Conservation (phyloP, 352 stramenopile genomes). For the Sclerospora graminicola region DNA sequence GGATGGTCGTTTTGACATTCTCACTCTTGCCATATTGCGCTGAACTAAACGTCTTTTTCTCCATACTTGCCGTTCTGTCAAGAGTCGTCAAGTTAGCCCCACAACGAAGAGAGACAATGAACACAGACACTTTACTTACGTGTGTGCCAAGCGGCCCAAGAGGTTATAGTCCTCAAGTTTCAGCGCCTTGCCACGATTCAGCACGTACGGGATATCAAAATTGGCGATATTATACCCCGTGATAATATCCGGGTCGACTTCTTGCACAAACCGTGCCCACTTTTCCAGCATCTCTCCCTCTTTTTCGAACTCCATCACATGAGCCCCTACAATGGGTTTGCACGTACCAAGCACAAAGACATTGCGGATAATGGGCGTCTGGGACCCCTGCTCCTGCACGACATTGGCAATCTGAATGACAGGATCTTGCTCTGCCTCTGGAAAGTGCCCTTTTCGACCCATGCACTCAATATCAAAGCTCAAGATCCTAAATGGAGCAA, state of each 20-base stretch:
- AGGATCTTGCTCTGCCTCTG: conserved; percentile 89
- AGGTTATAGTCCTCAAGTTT: conserved; percentile 61
- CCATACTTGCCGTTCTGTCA: conserved; percentile 78
- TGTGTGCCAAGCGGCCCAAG: conserved; percentile 85
- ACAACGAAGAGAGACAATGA: not conserved
- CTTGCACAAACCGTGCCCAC: conserved; percentile 94
- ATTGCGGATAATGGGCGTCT: conserved; percentile 80
- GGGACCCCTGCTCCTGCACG: conserved; percentile 83
- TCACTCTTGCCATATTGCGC: conserved; percentile 96
- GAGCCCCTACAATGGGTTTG: conserved; percentile 95
- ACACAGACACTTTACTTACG: conserved; percentile 25
- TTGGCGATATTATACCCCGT: conserved; percentile 99
- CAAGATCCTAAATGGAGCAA: conserved; percentile 96
- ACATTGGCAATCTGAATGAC: conserved; percentile 99
- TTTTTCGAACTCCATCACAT: conserved; percentile 94
- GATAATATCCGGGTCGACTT: conserved; percentile 96
- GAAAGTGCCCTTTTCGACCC: conserved; percentile 94
- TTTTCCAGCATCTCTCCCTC: conserved; percentile 96
- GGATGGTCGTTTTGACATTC: conserved; percentile 97
- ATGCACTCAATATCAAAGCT: conserved; percentile 99
- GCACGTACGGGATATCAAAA: conserved; percentile 99
- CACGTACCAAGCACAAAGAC: conserved; percentile 98
- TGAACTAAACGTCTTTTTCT: conserved; percentile 97
- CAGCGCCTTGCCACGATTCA: conserved; percentile 95
- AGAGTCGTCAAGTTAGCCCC: not conserved